These are phyloP conservation scores for Ceratobasidium sp. DNA, from an alignment of 1,284 basidiomycete species.

Conservation along the genomic window DNA sequence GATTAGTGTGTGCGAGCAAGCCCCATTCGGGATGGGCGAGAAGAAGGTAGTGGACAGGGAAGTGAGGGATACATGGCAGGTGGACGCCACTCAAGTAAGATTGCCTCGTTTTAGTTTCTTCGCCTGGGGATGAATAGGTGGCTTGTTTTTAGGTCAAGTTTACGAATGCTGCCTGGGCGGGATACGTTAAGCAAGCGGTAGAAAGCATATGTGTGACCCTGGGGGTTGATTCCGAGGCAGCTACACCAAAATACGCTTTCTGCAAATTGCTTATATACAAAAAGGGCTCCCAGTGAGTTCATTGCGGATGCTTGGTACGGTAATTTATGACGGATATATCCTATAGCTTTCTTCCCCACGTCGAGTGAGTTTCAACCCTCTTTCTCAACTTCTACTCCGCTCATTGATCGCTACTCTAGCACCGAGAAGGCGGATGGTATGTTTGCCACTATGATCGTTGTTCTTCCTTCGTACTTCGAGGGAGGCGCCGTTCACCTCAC, in stretches of 20 bases:
- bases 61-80: slow-evolving; percentile 62
- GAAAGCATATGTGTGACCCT: not conserved
- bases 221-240: not conserved
- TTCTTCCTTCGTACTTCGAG: slow-evolving; percentile 30
- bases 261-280: slow-evolving; percentile 5
- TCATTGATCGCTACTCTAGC: not conserved
- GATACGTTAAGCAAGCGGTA: not conserved
- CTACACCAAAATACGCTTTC: not conserved
- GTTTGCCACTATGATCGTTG: slow-evolving; percentile 46
- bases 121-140: too few species aligned
- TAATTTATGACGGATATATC: not conserved
- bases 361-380: not conserved
- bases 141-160: not conserved
- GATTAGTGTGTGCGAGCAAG: slow-evolving; percentile 53
- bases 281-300: slow-evolving; percentile 12
- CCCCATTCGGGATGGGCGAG: slow-evolving; percentile 61
- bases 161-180: not conserved
- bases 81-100: slow-evolving; percentile 52
- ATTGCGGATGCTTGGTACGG: not conserved
- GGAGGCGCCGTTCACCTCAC: slow-evolving; percentile 41
- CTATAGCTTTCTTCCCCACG: slow-evolving; percentile 14
- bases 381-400: too few species aligned
- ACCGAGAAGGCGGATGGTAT: slow-evolving; percentile 12
- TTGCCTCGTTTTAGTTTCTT: not conserved
- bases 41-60: slow-evolving; percentile 58